Percentiles rank a stretch among this genome's conserved stretches.
Evolutionary conservation across 1,284 basidiomycete species (phyloP).

Genomic region (Trichosporon faecale): DNA sequence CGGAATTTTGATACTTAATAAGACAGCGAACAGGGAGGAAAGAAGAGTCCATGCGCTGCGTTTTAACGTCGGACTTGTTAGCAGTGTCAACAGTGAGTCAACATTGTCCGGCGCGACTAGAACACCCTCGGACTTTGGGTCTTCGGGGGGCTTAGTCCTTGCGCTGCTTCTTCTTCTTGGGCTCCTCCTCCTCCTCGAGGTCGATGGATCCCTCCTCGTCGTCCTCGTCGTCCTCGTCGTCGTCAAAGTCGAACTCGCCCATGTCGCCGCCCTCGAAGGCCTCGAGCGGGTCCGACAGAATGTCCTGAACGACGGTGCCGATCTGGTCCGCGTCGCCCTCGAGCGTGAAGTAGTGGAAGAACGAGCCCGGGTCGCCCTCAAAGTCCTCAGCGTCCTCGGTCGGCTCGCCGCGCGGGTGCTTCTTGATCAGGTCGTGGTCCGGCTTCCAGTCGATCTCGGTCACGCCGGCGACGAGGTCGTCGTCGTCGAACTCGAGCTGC

Average conservation of each 20-base stretch:
- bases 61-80: not conserved
- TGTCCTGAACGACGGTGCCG: slow-evolving; percentile 30
- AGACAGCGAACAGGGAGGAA: not conserved
- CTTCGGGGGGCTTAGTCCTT: not conserved
- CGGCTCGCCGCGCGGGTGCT: slow-evolving; percentile 49
- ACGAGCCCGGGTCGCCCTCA: slow-evolving; percentile 53
- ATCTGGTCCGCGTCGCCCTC: slow-evolving; percentile 35
- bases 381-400: slow-evolving; percentile 30
- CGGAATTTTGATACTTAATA: not conserved
- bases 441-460: slow-evolving; percentile 55
- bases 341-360: slow-evolving; percentile 55
- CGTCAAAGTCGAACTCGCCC: slow-evolving; percentile 30
- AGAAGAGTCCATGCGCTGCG: not conserved
- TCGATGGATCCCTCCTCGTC: slow-evolving; percentile 47
- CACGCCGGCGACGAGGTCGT: slow-evolving; percentile 33
- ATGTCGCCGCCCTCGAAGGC: slow-evolving; percentile 41
- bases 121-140: not conserved
- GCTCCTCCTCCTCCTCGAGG: slow-evolving; percentile 45
- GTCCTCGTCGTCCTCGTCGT: slow-evolving; percentile 44
- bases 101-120: not conserved
- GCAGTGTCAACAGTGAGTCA: not conserved
- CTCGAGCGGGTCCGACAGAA: slow-evolving; percentile 43
- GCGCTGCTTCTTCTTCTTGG: slow-evolving; percentile 16
- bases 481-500: slow-evolving; percentile 36
- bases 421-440: slow-evolving; percentile 52